Evolutionary conservation across 202 grass and related monocot species (phyloP), one percentile per base, ranked within the genome.

Genomic region (Carex arenaria): DNA sequence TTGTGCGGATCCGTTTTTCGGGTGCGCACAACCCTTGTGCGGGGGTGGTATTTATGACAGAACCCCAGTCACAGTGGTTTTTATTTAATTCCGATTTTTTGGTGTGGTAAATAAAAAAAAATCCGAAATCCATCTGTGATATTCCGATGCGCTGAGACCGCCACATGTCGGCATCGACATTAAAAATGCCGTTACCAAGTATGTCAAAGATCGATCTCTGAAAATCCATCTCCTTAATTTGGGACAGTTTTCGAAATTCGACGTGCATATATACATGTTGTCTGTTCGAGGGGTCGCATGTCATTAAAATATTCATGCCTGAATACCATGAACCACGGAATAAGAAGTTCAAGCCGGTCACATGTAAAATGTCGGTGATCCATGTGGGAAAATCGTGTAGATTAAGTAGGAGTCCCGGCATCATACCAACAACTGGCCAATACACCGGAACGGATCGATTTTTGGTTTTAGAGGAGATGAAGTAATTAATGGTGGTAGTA

Each of bases 341-440:
- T 14, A 17, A 56, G 84, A 93, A 88, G 85, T 86, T 93, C 17
- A 88, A 80, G 1, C 64, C 60, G 12, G 54, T 18, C 55, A 64
- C 80, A 1, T 17, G 31, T 51, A 97, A 2, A 13, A 91, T 0
- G 51, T 59, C 73, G 51, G 88, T 87, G 57, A 87, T 14, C 93
- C 93, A 95, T 0, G 85, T 74, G 23, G 93, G 93, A 42, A 91
- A 83, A 67, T 76, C 36, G 65, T 86, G 61, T 53, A 91, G 87
- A 85, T 97, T 89, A 51, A 14, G 61, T 13, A 88, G 81, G 10
- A 97, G 66, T 2, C 61, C 85, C 0, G 93, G 93, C 14, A 97
- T 82, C 93, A 97, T 97, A 64, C 93, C 91, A 30, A 90, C 15
- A 26, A 93, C 2, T 0, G 91, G 93, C 91, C 91, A 97, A 40